Evolutionary conservation across 306 rosid species (phyloP).

Genomic region (Argentina anserina): DNA sequence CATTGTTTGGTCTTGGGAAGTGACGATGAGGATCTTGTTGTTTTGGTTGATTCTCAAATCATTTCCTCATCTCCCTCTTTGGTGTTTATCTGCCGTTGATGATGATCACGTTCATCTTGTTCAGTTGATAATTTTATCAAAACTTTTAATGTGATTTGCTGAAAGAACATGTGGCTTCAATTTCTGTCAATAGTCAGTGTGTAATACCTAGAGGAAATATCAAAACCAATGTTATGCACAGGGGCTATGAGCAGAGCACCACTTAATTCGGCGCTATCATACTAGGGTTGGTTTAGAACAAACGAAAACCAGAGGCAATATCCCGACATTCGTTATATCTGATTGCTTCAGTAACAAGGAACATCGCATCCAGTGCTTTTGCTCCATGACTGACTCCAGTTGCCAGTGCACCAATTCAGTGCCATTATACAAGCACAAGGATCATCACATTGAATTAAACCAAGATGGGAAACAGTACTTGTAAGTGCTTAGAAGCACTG

Average conservation of each 20-base stretch:
- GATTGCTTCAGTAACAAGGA: not conserved
- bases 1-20: slow-evolving; percentile 6
- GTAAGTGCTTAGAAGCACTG: no score
- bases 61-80: not conserved
- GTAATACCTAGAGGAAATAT: no score
- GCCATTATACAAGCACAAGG: not conserved
- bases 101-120: not conserved
- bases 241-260: not conserved
- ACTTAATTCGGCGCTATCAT: no score
- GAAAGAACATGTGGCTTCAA: not conserved
- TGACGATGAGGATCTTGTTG: not conserved
- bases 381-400: not conserved
- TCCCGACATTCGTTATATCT: not conserved
- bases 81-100: not conserved
- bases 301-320: no score
- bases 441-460: not conserved
- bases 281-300: no score
- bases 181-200: not conserved
- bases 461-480: no score
- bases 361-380: not conserved
- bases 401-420: not conserved
- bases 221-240: not conserved
- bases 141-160: no score
- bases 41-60: not conserved
- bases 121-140: not conserved